A percentile compares a stretch with the other conserved stretches of the same genome.
phyloP scores from a whole-genome alignment of 345 rosid genomes.

The Dipteronia dyeriana region DNA sequence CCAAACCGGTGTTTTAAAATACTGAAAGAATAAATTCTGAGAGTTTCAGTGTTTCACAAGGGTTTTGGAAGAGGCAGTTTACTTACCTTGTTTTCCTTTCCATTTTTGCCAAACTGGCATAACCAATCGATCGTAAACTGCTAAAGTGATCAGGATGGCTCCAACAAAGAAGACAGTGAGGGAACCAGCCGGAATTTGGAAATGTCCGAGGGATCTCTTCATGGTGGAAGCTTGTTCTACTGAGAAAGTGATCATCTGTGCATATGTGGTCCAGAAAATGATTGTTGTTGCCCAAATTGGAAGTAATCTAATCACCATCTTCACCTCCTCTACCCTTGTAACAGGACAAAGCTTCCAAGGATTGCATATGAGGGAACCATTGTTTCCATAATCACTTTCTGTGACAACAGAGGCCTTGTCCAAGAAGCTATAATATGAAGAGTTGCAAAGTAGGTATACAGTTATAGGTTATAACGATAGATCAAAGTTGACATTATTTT shows the following conservation, averaged over 20 bases:
- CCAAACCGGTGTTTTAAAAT: slow-evolving; percentile 1
- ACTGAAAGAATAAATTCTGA: not conserved
- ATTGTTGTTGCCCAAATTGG: slow-evolving; percentile 76
- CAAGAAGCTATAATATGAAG: slow-evolving; percentile 43
- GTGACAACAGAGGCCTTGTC: slow-evolving; percentile 57
- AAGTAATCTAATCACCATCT: slow-evolving; percentile 50
- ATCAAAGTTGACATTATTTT: not conserved
- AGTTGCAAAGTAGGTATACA: not conserved
- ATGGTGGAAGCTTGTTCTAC: slow-evolving; percentile 79
- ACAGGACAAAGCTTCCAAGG: slow-evolving; percentile 59
- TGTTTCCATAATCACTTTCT: slow-evolving; percentile 36
- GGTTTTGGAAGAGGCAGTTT: not conserved
- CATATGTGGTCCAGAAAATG: slow-evolving; percentile 58
- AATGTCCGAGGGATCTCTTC: slow-evolving; percentile 47
- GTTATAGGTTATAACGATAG: not conserved
- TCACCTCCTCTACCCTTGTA: slow-evolving; percentile 66
- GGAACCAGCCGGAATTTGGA: slow-evolving; percentile 70
- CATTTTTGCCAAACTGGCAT: slow-evolving; percentile 54
- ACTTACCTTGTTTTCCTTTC: slow-evolving; percentile 54
- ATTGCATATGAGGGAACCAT: slow-evolving; percentile 26
- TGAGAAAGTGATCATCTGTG: slow-evolving; percentile 74
- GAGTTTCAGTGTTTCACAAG: not conserved
- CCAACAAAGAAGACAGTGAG: slow-evolving; percentile 57
- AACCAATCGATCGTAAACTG: slow-evolving; percentile 53
- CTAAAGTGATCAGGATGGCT: slow-evolving; percentile 51